phyloP scores from a whole-genome alignment of 176 grass and related monocot species.

The Otatea glauca region DNA sequence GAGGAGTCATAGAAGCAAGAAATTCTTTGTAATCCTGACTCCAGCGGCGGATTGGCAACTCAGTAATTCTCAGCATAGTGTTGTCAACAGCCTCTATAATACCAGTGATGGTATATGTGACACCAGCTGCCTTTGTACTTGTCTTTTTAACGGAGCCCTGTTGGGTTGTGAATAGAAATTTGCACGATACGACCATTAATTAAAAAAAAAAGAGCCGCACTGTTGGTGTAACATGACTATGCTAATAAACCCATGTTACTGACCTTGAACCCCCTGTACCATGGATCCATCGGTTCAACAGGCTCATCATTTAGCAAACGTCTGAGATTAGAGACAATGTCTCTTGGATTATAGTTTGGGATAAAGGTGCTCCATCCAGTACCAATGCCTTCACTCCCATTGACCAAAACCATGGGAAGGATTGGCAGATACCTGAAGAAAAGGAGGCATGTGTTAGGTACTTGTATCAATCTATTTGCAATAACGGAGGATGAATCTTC shows the following conservation, averaged over 20 bases:
- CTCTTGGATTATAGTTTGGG: constrained; percentile 91
- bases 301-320: constrained; percentile 59
- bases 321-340: constrained; percentile 73
- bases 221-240: background rate
- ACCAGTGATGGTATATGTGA: constrained; percentile 71
- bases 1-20: constrained; percentile 40
- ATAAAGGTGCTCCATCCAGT: constrained; percentile 87
- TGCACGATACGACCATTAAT: background rate
- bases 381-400: constrained; percentile 96
- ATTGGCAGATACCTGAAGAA: constrained; percentile 79
- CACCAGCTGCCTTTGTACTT: constrained; percentile 60
- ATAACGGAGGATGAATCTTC: background rate
- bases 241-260: background rate
- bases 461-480: too few relatives aligned
- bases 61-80: constrained; percentile 67
- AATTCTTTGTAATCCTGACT: constrained; percentile 79
- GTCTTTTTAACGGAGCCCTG: constrained; percentile 77
- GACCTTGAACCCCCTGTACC: constrained; percentile 94
- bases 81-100: constrained; percentile 60
- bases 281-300: constrained; percentile 76
- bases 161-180: background rate
- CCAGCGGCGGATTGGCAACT: constrained; percentile 83
- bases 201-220: background rate
- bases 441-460: constrained; percentile 14
- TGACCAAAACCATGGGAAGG: constrained; percentile 87